These are phyloP conservation scores for Neospermospora avenae DNA, from an alignment of 2,329 filamentous ascomycete species.

Conservation along the genomic window DNA sequence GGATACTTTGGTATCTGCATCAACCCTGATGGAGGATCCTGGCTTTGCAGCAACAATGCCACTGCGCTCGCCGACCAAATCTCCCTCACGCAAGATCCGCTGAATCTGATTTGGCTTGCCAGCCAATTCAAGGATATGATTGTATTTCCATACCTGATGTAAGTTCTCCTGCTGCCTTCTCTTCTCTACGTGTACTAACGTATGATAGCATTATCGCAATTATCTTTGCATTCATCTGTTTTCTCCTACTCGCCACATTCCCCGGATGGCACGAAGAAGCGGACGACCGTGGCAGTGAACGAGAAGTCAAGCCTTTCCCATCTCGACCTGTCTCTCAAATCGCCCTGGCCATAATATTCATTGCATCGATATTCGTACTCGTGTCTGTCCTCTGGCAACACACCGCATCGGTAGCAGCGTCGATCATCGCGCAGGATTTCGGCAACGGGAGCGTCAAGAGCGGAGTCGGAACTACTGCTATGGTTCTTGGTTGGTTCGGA, in stretches of 20 bases:
- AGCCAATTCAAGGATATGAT: conserved; percentile 98
- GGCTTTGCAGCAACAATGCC: conserved; percentile 96
- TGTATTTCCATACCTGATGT: conserved; percentile 96
- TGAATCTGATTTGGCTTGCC: conserved; percentile 96
- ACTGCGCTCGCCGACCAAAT: conserved; percentile 88
- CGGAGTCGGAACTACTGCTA: conserved; percentile 88
- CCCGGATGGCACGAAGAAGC: conserved; percentile 95
- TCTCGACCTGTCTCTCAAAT: conserved; percentile 89
- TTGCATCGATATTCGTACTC: conserved; percentile 67
- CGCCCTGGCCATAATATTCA: conserved; percentile 87
- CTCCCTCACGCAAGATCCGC: conserved; percentile 84
- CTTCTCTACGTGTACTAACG: not conserved
- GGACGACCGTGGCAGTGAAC: conserved; percentile 75
- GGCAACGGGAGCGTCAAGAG: conserved; percentile 84
- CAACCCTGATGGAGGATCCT: conserved; percentile 83
- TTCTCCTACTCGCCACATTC: conserved; percentile 92
- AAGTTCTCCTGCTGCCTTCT: conserved; percentile 39
- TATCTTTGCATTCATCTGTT: conserved; percentile 93
- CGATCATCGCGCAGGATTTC: conserved; percentile 88
- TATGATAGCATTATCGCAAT: conserved; percentile 82
- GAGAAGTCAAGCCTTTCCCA: conserved; percentile 92
- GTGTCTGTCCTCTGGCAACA: conserved; percentile 86
- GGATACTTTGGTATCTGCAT: conserved; percentile 98
- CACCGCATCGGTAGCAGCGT: conserved; percentile 92
- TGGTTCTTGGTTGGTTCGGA: conserved; percentile 97